These are phyloP conservation scores for Triglochin maritima DNA, from an alignment of 106 monocot species.

Conservation along the genomic window DNA sequence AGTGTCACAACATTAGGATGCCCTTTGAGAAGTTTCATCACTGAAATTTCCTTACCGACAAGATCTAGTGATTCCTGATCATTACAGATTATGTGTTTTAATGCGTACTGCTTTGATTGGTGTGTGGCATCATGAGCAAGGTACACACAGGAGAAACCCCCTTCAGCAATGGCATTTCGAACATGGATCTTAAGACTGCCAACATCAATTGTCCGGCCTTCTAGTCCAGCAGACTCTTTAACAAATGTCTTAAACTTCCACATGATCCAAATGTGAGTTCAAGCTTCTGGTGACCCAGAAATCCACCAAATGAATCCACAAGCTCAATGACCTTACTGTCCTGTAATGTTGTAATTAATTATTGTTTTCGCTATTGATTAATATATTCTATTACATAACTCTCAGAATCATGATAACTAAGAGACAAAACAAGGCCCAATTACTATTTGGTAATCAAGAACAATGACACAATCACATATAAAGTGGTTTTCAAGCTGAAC, in stretches of 20 bases:
- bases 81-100: constrained; percentile 89
- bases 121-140: constrained; percentile 49
- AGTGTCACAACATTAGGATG: constrained; percentile 91
- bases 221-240: constrained; percentile 69
- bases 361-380: too few relatives aligned
- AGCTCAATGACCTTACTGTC: too few relatives aligned
- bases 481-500: too few relatives aligned
- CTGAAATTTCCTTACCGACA: constrained; percentile 70
- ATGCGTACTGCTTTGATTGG: constrained; percentile 69
- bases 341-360: too few relatives aligned
- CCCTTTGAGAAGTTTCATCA: constrained; percentile 75
- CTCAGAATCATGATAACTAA: too few relatives aligned
- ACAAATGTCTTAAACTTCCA: constrained; percentile 77
- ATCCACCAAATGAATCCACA: too few relatives aligned
- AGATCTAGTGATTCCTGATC: constrained; percentile 73
- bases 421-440: too few relatives aligned
- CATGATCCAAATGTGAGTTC: constrained; percentile 24
- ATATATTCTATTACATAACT: too few relatives aligned
- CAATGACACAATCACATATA: too few relatives aligned
- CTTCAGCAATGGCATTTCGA: constrained; percentile 71
- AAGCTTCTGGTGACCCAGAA: too few relatives aligned
- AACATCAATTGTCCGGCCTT: constrained; percentile 67
- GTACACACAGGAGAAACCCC: constrained; percentile 94
- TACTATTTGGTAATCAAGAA: too few relatives aligned
- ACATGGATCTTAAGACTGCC: constrained; percentile 66